phyloP scores from a whole-genome alignment of 2,329 filamentous ascomycete genomes.

The Geosmithia putterillii region DNA sequence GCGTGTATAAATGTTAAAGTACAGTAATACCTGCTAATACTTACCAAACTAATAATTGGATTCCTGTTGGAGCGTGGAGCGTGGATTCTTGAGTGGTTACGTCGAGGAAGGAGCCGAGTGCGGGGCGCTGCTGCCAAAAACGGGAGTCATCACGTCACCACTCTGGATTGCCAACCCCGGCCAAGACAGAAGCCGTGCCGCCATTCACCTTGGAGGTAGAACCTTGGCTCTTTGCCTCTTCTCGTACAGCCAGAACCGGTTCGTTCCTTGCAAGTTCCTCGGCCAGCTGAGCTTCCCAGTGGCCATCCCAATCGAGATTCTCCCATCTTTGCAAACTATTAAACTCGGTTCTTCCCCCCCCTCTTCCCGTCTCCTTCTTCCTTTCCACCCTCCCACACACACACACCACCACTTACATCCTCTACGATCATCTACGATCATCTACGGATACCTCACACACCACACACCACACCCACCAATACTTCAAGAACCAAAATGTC shows the following conservation, averaged over 20 bases:
- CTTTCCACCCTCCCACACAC: not conserved
- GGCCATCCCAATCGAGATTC: no score
- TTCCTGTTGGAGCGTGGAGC: no score
- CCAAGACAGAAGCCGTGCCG: not conserved
- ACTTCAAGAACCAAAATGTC: constrained; percentile 28
- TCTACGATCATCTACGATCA: not conserved
- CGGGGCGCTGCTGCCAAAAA: not conserved
- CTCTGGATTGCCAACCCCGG: not conserved
- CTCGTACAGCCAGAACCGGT: no score
- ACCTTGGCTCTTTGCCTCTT: not conserved
- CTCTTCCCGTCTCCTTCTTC: not conserved
- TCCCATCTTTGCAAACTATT: not conserved
- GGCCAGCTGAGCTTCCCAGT: no score
- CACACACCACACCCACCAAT: constrained; percentile 1
- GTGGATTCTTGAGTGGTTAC: no score
- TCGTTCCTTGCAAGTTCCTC: no score
- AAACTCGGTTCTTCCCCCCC: not conserved
- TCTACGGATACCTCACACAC: not conserved
- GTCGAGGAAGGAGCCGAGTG: not conserved
- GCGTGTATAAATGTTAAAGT: no score
- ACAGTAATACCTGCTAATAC: no score
- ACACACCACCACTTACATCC: not conserved
- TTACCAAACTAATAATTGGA: no score
- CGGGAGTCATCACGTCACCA: not conserved
- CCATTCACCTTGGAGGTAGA: not conserved